Percentiles rank a stretch among this genome's conserved stretches.
Evolutionary conservation across 2,329 filamentous ascomycete species (phyloP).

Genomic region (Xylariaceae sp.): DNA sequence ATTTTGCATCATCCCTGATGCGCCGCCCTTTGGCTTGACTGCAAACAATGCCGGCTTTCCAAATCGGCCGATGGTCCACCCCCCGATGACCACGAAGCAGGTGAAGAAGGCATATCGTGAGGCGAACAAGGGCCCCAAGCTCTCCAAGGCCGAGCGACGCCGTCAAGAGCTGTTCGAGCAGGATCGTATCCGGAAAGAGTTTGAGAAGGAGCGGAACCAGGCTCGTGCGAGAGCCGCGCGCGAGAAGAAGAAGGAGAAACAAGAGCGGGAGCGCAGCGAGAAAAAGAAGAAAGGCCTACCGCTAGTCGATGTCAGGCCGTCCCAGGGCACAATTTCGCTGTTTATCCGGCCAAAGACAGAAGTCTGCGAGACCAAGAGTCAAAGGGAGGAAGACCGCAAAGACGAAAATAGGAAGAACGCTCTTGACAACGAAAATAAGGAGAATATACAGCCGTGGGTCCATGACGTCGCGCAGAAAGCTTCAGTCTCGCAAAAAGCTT

Average conservation of each 20-base stretch:
- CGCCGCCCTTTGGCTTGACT: slow-evolving; percentile 23
- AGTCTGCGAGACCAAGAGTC: not conserved
- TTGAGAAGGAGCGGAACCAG: slow-evolving; percentile 44
- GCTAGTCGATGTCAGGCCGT: slow-evolving; percentile 48
- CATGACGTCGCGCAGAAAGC: too few relatives aligned
- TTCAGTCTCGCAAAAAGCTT: too few relatives aligned
- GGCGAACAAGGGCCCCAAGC: slow-evolving; percentile 35
- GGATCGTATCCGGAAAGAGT: slow-evolving; percentile 48
- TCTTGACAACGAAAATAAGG: slow-evolving; percentile 9
- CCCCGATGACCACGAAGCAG: slow-evolving; percentile 45
- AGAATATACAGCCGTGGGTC: slow-evolving; percentile 10
- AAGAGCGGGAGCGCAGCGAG: slow-evolving; percentile 42
- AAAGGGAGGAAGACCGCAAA: too few relatives aligned
- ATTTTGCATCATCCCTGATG: slow-evolving; percentile 33
- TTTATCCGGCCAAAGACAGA: slow-evolving; percentile 37
- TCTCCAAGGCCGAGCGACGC: slow-evolving; percentile 41
- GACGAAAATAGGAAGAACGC: not conserved
- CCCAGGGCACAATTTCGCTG: slow-evolving; percentile 51
- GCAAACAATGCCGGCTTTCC: slow-evolving; percentile 9
- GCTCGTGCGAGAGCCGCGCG: slow-evolving; percentile 44
- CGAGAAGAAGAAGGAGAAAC: slow-evolving; percentile 53
- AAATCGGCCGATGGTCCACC: slow-evolving; percentile 21
- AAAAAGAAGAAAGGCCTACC: slow-evolving; percentile 49
- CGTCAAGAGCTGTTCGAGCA: slow-evolving; percentile 42
- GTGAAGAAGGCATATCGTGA: slow-evolving; percentile 42